Evolutionary conservation across 2,329 filamentous ascomycete genomes (phyloP).

Genomic region (Alternaria burnsii): DNA sequence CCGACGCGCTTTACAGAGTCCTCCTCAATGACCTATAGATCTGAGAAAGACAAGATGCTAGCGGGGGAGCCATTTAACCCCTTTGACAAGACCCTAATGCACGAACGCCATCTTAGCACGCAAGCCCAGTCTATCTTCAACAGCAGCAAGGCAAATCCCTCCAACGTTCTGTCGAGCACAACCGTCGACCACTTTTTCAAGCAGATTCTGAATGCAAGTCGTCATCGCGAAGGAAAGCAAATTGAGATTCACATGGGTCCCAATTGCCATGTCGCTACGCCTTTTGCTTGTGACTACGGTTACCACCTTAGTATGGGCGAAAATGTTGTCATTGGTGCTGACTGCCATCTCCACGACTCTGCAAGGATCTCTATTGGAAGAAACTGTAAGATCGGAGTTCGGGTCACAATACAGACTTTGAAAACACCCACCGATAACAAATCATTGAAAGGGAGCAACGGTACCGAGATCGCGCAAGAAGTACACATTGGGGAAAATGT

Average conservation of each 20-base stretch:
- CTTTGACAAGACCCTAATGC: conserved; percentile 77
- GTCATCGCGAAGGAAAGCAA: conserved; percentile 23
- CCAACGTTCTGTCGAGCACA: conserved; percentile 67
- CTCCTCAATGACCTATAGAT: conserved; percentile 54
- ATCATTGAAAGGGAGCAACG: conserved; percentile 75
- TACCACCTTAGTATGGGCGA: conserved; percentile 92
- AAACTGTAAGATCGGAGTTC: conserved; percentile 74
- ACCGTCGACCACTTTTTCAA: conserved; percentile 76
- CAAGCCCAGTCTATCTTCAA: conserved; percentile 87
- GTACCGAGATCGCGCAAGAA: conserved; percentile 72
- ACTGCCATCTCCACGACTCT: conserved; percentile 88
- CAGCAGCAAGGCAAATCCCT: conserved; percentile 78
- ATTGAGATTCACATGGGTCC: conserved; percentile 70
- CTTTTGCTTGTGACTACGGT: conserved; percentile 93
- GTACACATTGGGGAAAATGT: conserved; percentile 80
- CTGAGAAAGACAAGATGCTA: conserved; percentile 92
- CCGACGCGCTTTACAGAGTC: conserved; percentile 34
- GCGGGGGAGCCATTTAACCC: conserved; percentile 80
- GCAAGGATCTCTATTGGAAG: conserved; percentile 83
- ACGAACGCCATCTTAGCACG: conserved; percentile 86
- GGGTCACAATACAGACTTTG: conserved; percentile 85
- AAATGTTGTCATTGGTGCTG: conserved; percentile 81
- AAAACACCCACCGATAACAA: conserved; percentile 77
- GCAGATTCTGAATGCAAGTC: conserved; percentile 73
- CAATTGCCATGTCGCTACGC: conserved; percentile 80